These are phyloP conservation scores for Lactarius indigo DNA, from an alignment of 768 basidiomycete genomes.

Conservation along the genomic window DNA sequence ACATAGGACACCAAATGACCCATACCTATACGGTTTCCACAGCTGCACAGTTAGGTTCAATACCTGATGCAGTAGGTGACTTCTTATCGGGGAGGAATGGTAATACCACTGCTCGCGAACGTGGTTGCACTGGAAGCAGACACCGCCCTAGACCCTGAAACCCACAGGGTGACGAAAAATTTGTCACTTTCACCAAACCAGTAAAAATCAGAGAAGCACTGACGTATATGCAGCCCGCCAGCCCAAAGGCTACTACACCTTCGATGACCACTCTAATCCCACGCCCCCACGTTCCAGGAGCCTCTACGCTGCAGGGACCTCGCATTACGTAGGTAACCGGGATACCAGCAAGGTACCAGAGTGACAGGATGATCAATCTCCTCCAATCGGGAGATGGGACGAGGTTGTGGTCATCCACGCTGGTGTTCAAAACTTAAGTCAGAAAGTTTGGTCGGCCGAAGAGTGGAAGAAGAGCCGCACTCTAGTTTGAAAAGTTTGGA, in stretches of 20 bases:
- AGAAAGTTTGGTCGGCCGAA: background rate
- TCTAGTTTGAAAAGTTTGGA: constrained; percentile 12
- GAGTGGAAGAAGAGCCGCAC: background rate
- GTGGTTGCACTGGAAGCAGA: constrained; percentile 1
- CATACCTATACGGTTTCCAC: constrained; percentile 4
- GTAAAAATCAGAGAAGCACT: background rate
- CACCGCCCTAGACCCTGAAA: constrained; percentile 13
- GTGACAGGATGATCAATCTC: background rate
- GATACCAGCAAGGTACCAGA: constrained; percentile 14
- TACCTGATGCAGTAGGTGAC: background rate
- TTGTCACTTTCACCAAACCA: background rate
- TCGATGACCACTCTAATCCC: constrained; percentile 15
- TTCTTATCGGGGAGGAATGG: constrained; percentile 7
- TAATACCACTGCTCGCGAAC: background rate
- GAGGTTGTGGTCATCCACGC: background rate
- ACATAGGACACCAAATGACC: background rate
- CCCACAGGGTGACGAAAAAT: background rate
- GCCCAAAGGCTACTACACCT: constrained; percentile 14
- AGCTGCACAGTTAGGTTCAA: background rate
- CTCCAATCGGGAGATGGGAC: constrained; percentile 13
- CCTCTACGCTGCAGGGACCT: background rate
- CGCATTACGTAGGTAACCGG: constrained; percentile 2
- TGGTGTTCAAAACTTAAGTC: background rate
- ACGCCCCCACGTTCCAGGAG: constrained; percentile 15
- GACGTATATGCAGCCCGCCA: constrained; percentile 9